Evolutionary conservation across 1,284 basidiomycete genomes (phyloP).

Genomic region (Farysia itapuensis): DNA sequence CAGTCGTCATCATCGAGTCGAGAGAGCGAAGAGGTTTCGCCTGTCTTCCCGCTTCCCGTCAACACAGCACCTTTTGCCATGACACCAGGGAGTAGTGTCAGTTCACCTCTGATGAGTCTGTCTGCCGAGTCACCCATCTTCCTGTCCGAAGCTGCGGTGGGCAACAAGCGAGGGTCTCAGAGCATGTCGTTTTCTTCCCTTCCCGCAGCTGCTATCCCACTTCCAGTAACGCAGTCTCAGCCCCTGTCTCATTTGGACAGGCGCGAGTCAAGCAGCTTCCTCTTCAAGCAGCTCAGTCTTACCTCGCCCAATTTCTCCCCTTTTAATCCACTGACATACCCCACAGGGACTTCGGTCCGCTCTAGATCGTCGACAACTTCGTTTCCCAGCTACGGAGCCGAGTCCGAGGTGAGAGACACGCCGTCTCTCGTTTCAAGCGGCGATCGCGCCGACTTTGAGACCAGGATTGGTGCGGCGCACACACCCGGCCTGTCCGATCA

Average conservation of each 20-base stretch:
- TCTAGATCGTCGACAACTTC: conserved; percentile 2
- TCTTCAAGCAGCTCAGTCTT: conserved; percentile 31
- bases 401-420: conserved; percentile 16
- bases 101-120: conserved; percentile 45
- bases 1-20: conserved; percentile 16
- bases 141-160: conserved; percentile 16
- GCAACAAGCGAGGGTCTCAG: conserved; percentile 10
- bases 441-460: too few relatives aligned
- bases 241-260: background rate
- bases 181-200: conserved; percentile 4
- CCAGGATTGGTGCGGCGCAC: background rate
- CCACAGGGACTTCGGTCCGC: background rate
- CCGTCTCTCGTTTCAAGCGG: background rate
- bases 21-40: conserved; percentile 14
- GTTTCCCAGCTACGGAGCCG: conserved; percentile 15
- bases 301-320: conserved; percentile 24
- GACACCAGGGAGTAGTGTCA: conserved; percentile 23
- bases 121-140: conserved; percentile 42
- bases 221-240: background rate
- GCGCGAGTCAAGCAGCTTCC: conserved; percentile 23
- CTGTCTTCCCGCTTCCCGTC: conserved; percentile 13
- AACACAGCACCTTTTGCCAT: conserved; percentile 9
- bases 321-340: conserved; percentile 5
- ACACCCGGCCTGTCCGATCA: conserved; percentile 12
- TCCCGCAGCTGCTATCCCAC: conserved; percentile 16